Percentiles rank a stretch among this genome's conserved stretches.
Evolutionary conservation across 495 filamentous ascomycete genomes (phyloP).

Genomic region (Parathielavia appendiculata): DNA sequence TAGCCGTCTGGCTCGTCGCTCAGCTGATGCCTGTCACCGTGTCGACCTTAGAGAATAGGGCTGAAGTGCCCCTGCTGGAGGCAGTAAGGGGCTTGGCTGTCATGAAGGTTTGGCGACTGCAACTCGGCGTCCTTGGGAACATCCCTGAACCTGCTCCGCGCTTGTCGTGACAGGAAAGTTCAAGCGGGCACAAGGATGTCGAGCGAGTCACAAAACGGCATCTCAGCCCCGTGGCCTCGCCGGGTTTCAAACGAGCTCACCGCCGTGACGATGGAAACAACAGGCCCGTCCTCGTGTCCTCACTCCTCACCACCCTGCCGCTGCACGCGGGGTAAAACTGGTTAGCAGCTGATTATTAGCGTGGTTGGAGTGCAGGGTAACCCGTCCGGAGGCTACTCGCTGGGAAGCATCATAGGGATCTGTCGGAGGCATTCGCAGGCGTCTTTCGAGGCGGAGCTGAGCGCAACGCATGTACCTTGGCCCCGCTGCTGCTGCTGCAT

Average conservation of each 20-base stretch:
- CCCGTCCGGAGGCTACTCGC: neutral
- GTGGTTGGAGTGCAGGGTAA: neutral
- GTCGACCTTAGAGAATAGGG: neutral
- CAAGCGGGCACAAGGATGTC: conserved; percentile 2
- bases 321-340: neutral
- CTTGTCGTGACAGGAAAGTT: conserved; percentile 2
- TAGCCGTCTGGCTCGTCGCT: neutral
- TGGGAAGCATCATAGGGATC: too few relatives aligned
- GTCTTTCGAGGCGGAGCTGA: neutral
- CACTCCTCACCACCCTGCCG: neutral
- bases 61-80: neutral
- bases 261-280: conserved; percentile 19
- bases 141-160: neutral
- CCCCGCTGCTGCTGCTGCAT: neutral
- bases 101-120: neutral
- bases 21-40: neutral
- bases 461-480: neutral
- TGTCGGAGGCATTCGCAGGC: neutral
- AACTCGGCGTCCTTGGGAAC: neutral
- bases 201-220: conserved; percentile 1
- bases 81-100: too few relatives aligned
- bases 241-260: conserved; percentile 12
- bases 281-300: neutral
- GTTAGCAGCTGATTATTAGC: neutral
- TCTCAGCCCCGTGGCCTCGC: neutral